These are phyloP conservation scores for Cytidiella melzeri DNA, from an alignment of 768 basidiomycete species.

Conservation along the genomic window DNA sequence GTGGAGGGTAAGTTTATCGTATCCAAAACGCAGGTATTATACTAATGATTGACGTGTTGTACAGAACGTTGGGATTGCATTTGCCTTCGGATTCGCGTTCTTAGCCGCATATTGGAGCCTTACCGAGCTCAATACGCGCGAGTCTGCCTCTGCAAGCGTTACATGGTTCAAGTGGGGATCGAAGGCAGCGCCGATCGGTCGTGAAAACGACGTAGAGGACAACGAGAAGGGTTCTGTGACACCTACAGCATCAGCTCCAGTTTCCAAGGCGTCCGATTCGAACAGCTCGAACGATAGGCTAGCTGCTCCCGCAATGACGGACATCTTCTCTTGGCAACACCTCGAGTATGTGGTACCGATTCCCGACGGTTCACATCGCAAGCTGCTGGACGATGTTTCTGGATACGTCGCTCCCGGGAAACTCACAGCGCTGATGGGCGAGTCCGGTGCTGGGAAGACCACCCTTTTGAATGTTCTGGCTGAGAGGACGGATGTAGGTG, in stretches of 20 bases:
- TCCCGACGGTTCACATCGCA: slow-evolving; percentile 35
- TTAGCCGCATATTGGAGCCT: slow-evolving; percentile 41
- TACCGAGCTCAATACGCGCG: slow-evolving; percentile 45
- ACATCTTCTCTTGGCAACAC: slow-evolving; percentile 78
- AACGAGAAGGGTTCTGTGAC: too few species aligned
- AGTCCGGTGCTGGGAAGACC: slow-evolving; percentile 47
- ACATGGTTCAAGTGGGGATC: slow-evolving; percentile 64
- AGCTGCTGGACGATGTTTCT: slow-evolving; percentile 63
- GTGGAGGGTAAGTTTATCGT: slow-evolving; percentile 30
- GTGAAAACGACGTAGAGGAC: slow-evolving; percentile 14
- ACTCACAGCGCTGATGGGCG: slow-evolving; percentile 74
- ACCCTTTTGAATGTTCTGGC: slow-evolving; percentile 46
- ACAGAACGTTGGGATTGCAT: slow-evolving; percentile 63
- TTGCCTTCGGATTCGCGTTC: slow-evolving; percentile 61
- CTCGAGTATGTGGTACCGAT: slow-evolving; percentile 61
- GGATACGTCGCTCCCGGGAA: slow-evolving; percentile 81
- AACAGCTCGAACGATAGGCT: not conserved
- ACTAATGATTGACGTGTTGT: not conserved
- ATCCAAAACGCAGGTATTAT: not conserved
- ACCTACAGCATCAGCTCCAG: too few species aligned
- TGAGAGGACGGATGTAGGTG: slow-evolving; percentile 31
- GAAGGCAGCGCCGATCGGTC: slow-evolving; percentile 13
- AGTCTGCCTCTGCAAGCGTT: slow-evolving; percentile 34
- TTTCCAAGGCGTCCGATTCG: slow-evolving; percentile 3
- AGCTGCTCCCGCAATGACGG: slow-evolving; percentile 16